phyloP scores from a whole-genome alignment of 495 filamentous ascomycete species.

The Podospora pseudoanserina region DNA sequence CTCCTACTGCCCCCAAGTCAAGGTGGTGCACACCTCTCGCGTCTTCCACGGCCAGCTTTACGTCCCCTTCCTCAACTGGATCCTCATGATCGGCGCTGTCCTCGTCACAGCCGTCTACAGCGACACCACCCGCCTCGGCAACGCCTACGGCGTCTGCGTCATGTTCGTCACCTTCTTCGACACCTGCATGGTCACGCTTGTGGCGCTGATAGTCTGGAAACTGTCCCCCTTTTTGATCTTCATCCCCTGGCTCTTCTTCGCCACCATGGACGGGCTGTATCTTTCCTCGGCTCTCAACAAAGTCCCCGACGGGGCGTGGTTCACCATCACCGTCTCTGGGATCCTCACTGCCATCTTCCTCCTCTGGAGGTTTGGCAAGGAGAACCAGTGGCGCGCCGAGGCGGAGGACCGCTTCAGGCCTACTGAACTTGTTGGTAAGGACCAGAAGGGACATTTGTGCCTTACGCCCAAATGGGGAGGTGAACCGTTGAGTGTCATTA shows the following conservation, averaged over 20 bases:
- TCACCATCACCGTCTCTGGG: conserved; percentile 59
- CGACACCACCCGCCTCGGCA: conserved; percentile 55
- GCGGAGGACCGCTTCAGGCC: conserved; percentile 52
- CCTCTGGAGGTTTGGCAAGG: conserved; percentile 72
- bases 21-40: conserved; percentile 61
- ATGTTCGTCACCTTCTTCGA: conserved; percentile 74
- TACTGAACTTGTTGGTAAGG: conserved; percentile 36
- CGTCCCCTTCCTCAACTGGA: conserved; percentile 67
- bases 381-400: conserved; percentile 68
- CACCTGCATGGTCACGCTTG: conserved; percentile 64
- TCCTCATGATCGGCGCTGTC: conserved; percentile 68
- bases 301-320: conserved; percentile 70
- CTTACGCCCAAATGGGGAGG: conserved; percentile 40
- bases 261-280: conserved; percentile 58
- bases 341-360: conserved; percentile 59
- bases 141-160: conserved; percentile 60
- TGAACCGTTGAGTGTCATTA: conserved; percentile 34
- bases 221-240: conserved; percentile 54
- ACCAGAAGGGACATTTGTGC: conserved; percentile 13
- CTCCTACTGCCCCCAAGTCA: conserved; percentile 72
- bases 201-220: conserved; percentile 66
- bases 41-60: conserved; percentile 69
- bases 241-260: conserved; percentile 58
- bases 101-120: conserved; percentile 69
- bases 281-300: conserved; percentile 64